These are phyloP conservation scores for Mortierella sp. DNA, from an alignment of 371 early-diverging fungal genomes.

Conservation along the genomic window DNA sequence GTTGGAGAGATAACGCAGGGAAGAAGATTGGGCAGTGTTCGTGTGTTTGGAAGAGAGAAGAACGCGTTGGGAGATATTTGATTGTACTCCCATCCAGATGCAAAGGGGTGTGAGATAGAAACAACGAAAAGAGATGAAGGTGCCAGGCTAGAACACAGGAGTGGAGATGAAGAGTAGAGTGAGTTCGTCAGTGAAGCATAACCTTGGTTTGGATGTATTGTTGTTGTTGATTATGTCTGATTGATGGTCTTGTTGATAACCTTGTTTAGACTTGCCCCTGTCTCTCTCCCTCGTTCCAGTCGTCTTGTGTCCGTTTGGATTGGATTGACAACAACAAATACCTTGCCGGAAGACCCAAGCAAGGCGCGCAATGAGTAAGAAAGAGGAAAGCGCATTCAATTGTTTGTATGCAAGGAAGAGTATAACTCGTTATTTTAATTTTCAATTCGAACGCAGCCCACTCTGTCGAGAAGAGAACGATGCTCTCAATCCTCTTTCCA, in stretches of 20 bases:
- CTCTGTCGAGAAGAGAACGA: not conserved
- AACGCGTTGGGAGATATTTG: not conserved
- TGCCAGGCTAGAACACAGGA: not conserved
- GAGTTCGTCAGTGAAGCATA: not conserved
- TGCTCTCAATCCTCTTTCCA: slow-evolving; percentile 1
- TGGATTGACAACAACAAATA: not conserved
- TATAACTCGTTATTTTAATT: not conserved
- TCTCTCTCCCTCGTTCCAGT: not conserved
- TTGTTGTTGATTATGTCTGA: not conserved
- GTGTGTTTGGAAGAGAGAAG: not conserved
- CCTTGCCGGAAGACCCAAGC: not conserved
- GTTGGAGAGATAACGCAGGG: not conserved
- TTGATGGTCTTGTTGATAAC: not conserved
- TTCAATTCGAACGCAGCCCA: slow-evolving; percentile 4
- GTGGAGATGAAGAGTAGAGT: not conserved
- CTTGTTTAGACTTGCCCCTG: not conserved
- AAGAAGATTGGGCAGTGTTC: not conserved
- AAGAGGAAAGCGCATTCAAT: not conserved
- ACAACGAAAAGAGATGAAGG: not conserved
- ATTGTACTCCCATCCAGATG: not conserved
- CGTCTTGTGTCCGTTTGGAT: not conserved
- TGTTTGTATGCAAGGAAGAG: not conserved
- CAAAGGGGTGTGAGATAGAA: not conserved
- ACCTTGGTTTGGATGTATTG: not conserved
- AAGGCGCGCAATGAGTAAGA: not conserved